Evolutionary conservation across 805 yeast species (phyloP).

Genomic region (Yamadazyma takamatsuzukensis): DNA sequence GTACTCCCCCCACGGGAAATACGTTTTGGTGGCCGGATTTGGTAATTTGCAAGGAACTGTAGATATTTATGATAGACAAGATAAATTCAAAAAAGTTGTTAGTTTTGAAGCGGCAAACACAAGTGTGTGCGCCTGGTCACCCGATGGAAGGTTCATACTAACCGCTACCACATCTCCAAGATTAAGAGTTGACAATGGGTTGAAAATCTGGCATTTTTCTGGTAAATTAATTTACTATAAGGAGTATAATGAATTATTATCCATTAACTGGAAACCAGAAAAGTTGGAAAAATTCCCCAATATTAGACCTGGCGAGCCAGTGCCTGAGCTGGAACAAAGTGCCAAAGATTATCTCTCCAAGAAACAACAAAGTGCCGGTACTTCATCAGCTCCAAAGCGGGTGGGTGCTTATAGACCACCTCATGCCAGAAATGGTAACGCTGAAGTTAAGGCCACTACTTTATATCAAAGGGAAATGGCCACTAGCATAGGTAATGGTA

Average conservation of each 20-base stretch:
- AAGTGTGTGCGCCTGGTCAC: constrained; percentile 96
- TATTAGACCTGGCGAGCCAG: constrained; percentile 42
- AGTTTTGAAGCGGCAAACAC: constrained; percentile 91
- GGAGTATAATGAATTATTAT: constrained; percentile 76
- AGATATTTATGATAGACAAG: constrained; percentile 89
- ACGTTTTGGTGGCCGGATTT: constrained; percentile 91
- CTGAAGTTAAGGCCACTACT: constrained; percentile 37
- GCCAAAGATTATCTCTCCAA: constrained; percentile 57
- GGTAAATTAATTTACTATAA: constrained; percentile 77
- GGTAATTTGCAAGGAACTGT: constrained; percentile 97
- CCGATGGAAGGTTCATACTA: constrained; percentile 88
- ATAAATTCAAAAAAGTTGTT: constrained; percentile 74
- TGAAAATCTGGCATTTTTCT: constrained; percentile 86
- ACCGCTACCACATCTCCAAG: constrained; percentile 98
- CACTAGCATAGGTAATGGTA: constrained; percentile 18
- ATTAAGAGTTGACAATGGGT: constrained; percentile 93
- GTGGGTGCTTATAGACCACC: constrained; percentile 97
- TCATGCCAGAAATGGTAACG: constrained; percentile 64
- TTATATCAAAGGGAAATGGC: constrained; percentile 56
- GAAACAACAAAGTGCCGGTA: constrained; percentile 29
- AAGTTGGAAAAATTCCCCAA: constrained; percentile 52
- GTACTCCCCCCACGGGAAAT: constrained; percentile 92
- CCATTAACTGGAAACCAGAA: constrained; percentile 83
- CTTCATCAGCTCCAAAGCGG: constrained; percentile 48
- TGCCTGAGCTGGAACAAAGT: constrained; percentile 67